These are phyloP conservation scores for Sideroxylon spinosum DNA, from an alignment of 179 eudicot genomes.

Conservation along the genomic window DNA sequence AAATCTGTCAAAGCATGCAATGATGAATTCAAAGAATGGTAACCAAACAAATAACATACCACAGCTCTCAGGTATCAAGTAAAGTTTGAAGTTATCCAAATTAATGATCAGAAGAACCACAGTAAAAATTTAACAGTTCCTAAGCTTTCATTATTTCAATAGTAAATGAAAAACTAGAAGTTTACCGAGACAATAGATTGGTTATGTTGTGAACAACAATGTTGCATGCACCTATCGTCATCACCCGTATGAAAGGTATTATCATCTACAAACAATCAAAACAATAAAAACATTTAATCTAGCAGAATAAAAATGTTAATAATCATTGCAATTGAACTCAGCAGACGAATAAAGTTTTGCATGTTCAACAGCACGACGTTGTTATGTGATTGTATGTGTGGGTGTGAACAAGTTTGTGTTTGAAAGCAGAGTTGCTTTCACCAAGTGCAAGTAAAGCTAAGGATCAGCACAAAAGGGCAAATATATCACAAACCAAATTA, in stretches of 20 bases:
- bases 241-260: too few species aligned
- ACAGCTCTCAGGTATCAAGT: too few species aligned
- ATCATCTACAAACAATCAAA: not conserved
- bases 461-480: too few species aligned
- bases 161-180: not conserved
- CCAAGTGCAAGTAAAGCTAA: constrained; percentile 7
- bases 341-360: not conserved
- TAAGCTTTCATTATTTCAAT: not conserved
- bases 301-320: not conserved
- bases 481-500: too few species aligned
- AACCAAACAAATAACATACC: too few species aligned
- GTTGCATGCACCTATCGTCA: not conserved
- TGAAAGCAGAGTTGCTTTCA: constrained; percentile 1
- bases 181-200: not conserved
- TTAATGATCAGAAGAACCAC: too few species aligned
- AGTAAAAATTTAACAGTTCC: too few species aligned
- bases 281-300: constrained; percentile 6
- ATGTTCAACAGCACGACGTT: not conserved
- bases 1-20: too few species aligned
- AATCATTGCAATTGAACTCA: not conserved
- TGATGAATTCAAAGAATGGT: too few species aligned
- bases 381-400: too few species aligned
- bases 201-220: not conserved
- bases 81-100: too few species aligned
- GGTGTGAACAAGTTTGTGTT: not conserved